Evolutionary conservation across 768 basidiomycete genomes (phyloP), one percentile per base, ranked within the genome.

Genomic region (Agrocybe praecox): DNA sequence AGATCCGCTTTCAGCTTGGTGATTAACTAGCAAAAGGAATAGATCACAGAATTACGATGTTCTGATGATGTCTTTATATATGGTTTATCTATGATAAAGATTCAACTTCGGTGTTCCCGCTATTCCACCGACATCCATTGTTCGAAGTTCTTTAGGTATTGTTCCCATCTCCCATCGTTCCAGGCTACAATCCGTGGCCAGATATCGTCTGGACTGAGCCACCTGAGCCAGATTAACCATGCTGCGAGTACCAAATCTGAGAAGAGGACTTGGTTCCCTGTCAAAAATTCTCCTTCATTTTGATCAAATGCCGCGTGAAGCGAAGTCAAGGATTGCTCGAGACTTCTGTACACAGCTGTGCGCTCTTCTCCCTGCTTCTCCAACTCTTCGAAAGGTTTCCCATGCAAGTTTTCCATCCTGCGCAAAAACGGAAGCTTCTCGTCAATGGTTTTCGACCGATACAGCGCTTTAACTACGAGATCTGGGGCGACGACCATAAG

Each of bases 1-100:
- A 84, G 83, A 5, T 72, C 75, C 50, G 64, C 76, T 1, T 85
- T 78, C 66, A 79, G 74, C 53, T 53, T 84, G 44, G 71, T 68
- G 1, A 77, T 84, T 63, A 74, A 77, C 65, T 84, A 63, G 72
- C 33, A 40, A 12, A 40, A 14, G 5, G 12, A 40, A 3, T 40
- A 40, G 12, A 14, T 40, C 5, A 14, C 36, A 40, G 9, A 29
- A 29, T 5, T 29, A 29, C 26, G 9, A 11, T 48, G n/a, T n/a
- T n/a, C n/a, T 29, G 19, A 17, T 17, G 19, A 53, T 46, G 36
- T 57, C 34, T 12, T 21, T 21, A 10, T 45, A 10, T 22, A 21
- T 32, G 50, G 53, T 24, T 40, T 11, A 6, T 42, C 15, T 32
- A 17, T 33, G 22, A 17, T 19, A 54, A 29, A 52, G 12, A 46